phyloP scores from a whole-genome alignment of 805 yeast genomes.

The Myxozyma neglecta region DNA sequence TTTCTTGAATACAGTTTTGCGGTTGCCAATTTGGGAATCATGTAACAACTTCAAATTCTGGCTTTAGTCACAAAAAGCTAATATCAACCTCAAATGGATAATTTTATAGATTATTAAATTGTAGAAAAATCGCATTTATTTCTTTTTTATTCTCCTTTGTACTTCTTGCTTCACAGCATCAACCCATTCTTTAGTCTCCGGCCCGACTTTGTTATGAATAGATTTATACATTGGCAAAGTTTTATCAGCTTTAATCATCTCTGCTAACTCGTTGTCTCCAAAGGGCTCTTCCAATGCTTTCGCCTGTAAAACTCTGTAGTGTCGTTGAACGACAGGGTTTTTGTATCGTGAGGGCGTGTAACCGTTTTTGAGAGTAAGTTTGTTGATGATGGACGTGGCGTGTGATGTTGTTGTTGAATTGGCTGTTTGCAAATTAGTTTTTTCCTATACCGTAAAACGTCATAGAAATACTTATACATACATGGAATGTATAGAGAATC shows the following conservation, averaged over 20 bases:
- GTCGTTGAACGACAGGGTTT: conserved; percentile 70
- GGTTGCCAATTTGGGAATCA: too few species aligned
- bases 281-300: conserved; percentile 59
- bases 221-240: conserved; percentile 33
- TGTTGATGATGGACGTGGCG: conserved; percentile 35
- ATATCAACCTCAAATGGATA: background rate
- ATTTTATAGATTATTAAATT: background rate
- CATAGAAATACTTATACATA: background rate
- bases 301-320: conserved; percentile 62
- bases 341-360: conserved; percentile 59
- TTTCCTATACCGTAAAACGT: background rate
- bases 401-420: background rate
- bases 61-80: background rate
- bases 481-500: background rate
- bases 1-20: too few species aligned
- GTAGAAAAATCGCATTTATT: background rate
- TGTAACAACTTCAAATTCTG: background rate
- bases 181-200: background rate
- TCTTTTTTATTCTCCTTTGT: background rate
- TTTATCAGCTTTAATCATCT: conserved; percentile 24
- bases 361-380: conserved; percentile 48
- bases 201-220: conserved; percentile 26
- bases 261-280: conserved; percentile 31
- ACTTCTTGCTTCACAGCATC: background rate
- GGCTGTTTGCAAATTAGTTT: background rate